Base-by-base conservation (phyloP, 495 filamentous ascomycete genomes). In the Schizothecium vesticola region DNA sequence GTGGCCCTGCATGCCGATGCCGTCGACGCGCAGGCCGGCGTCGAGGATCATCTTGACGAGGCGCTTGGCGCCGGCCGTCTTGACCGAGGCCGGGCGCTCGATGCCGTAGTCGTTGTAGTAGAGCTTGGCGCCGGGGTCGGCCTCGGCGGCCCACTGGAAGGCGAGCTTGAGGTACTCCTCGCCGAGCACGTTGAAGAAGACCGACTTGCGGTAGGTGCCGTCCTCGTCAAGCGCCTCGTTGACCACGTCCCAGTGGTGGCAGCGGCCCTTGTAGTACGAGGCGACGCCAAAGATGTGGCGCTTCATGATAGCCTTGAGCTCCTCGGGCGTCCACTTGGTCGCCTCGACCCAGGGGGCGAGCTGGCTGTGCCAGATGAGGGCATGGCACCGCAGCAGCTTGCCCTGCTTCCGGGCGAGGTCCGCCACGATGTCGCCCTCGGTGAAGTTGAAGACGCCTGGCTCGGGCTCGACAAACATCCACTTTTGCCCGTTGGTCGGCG, bases 81-180 rank as follows among this genome's bases (percentile, higher is more conserved):
- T 78, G 67, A 70, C 72, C 3, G 61, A 63, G 0, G 55, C 63
- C 7, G 80, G 78, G 5, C 73, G 80, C 74, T 90, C 89, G 72
- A 89, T 86, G 78, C 86, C 89, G 79, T 90, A 91, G 69, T 89
- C 87, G 72, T 90, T 90, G 80, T 87, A 88, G 72, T 89, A 90
- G 22, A 90, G 82, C 78, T 90, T 90, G 6, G 85, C 84, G 19
- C 74, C 63, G 0, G 84, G 86, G 71, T 90, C 88, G 4, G 79
- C 82, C 13, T 80, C 79, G 22, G 83, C 81, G 23, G 83, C 80
- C 55, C 81, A 80, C 58, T 76, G 67, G 76, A 89, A 87, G 55
- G 87, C 87, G 58, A 88, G 85, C 16, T 77, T 78, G 68, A 89
- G 81, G 73, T 82, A 91, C 65, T 84, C 82, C 63, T 84, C 81